Conservation (phyloP, 2,329 filamentous ascomycete species). For the Arthrocladium fulminans region DNA sequence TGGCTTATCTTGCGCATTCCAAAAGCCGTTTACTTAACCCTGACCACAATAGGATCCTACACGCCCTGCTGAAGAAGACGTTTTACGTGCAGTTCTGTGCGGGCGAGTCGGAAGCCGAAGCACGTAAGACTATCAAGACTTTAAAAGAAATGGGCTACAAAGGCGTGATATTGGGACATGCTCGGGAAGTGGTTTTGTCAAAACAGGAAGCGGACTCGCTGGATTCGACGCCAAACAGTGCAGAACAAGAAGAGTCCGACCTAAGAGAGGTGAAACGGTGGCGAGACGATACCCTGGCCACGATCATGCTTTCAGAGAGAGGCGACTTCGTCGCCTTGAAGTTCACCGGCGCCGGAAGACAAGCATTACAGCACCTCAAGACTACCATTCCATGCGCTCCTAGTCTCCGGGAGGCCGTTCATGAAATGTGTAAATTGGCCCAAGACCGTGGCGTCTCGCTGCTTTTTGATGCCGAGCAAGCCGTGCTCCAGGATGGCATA, state of each 20-base stretch:
- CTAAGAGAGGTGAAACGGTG: slow-evolving; percentile 44
- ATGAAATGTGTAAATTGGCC: slow-evolving; percentile 65
- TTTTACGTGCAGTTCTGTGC: slow-evolving; percentile 91
- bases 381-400: slow-evolving; percentile 54
- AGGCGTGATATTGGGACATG: slow-evolving; percentile 78
- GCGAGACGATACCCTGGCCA: slow-evolving; percentile 65
- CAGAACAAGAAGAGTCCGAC: slow-evolving; percentile 16
- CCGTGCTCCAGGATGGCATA: slow-evolving; percentile 67
- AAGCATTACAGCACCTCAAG: slow-evolving; percentile 59
- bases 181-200: slow-evolving; percentile 66
- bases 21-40: slow-evolving; percentile 59
- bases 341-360: slow-evolving; percentile 72
- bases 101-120: slow-evolving; percentile 63
- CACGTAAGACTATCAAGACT: slow-evolving; percentile 53
- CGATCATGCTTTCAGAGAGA: slow-evolving; percentile 42
- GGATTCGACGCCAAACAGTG: slow-evolving; percentile 7
- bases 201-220: slow-evolving; percentile 25
- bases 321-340: slow-evolving; percentile 61
- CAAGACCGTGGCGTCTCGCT: slow-evolving; percentile 60
- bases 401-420: slow-evolving; percentile 60
- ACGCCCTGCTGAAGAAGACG: slow-evolving; percentile 64
- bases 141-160: slow-evolving; percentile 69
- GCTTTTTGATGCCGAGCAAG: slow-evolving; percentile 80
- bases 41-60: slow-evolving; percentile 64
- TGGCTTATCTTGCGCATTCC: slow-evolving; percentile 62